These are phyloP conservation scores for Russula sp. DNA, from an alignment of 768 basidiomycete genomes.

Conservation along the genomic window DNA sequence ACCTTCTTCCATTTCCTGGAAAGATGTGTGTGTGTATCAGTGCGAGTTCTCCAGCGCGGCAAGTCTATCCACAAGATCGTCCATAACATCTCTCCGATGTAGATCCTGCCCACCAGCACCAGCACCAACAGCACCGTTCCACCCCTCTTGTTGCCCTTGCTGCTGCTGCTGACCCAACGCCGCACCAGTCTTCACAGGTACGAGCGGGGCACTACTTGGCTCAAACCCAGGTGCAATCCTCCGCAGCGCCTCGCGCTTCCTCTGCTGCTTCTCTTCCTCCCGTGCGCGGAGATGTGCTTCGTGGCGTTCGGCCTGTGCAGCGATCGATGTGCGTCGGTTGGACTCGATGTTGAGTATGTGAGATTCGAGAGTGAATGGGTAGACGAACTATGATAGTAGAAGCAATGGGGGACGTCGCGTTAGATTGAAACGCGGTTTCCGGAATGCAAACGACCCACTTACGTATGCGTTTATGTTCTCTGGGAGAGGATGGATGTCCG, in stretches of 20 bases:
- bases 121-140: too few relatives aligned
- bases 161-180: constrained; percentile 1
- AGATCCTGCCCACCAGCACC: not conserved
- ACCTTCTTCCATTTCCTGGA: not conserved
- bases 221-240: constrained; percentile 85
- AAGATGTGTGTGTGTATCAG: not conserved
- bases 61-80: constrained; percentile 27
- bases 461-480: constrained; percentile 90
- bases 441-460: constrained; percentile 33
- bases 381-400: constrained; percentile 92
- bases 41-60: constrained; percentile 21
- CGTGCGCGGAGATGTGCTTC: constrained; percentile 68
- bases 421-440: not conserved
- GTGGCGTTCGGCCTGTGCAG: constrained; percentile 61
- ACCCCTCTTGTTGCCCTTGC: not conserved
- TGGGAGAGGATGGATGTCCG: constrained; percentile 92
- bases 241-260: constrained; percentile 61
- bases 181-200: constrained; percentile 13
- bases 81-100: constrained; percentile 27
- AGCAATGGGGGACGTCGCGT: too few relatives aligned
- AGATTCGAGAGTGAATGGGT: constrained; percentile 90
- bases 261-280: constrained; percentile 72
- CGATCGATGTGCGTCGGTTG: constrained; percentile 62
- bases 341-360: constrained; percentile 78
- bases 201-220: constrained; percentile 17